phyloP scores from a whole-genome alignment of 495 filamentous ascomycete species.

The Barbatosphaeria neglecta region DNA sequence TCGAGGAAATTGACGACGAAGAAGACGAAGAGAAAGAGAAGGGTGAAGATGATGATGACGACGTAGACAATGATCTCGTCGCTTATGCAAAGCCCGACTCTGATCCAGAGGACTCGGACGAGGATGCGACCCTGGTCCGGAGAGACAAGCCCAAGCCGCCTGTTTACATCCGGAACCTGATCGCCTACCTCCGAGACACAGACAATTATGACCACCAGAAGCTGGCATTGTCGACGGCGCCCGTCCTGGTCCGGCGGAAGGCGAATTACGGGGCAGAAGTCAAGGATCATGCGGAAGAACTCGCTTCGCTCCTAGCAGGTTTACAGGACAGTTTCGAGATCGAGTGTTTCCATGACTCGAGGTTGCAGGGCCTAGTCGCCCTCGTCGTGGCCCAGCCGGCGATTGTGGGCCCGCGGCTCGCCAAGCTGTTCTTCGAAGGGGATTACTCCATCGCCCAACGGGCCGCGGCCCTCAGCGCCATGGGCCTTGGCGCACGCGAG shows the following conservation, averaged over 20 bases:
- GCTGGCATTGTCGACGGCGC: conserved; percentile 64
- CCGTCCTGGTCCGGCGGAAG: conserved; percentile 77
- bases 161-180: conserved; percentile 84
- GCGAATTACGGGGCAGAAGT: conserved; percentile 79
- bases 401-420: conserved; percentile 72
- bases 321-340: conserved; percentile 71
- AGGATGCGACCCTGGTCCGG: conserved; percentile 76
- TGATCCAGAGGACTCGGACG: conserved; percentile 83
- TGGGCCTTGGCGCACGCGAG: conserved; percentile 80
- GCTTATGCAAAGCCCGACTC: conserved; percentile 87
- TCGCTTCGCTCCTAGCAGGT: conserved; percentile 63
- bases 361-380: conserved; percentile 75
- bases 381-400: conserved; percentile 64
- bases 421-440: conserved; percentile 76
- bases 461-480: conserved; percentile 62
- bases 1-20: conserved; percentile 57
- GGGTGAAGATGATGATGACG: conserved; percentile 8
- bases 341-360: conserved; percentile 62
- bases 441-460: conserved; percentile 82
- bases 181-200: conserved; percentile 63
- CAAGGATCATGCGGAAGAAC: conserved; percentile 67
- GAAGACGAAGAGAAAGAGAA: conserved; percentile 43
- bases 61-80: conserved; percentile 62
- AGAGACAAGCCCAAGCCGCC: conserved; percentile 75
- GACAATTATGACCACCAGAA: conserved; percentile 78